Base-by-base conservation (phyloP, 768 basidiomycete genomes). In the Wakefieldia striispora region DNA sequence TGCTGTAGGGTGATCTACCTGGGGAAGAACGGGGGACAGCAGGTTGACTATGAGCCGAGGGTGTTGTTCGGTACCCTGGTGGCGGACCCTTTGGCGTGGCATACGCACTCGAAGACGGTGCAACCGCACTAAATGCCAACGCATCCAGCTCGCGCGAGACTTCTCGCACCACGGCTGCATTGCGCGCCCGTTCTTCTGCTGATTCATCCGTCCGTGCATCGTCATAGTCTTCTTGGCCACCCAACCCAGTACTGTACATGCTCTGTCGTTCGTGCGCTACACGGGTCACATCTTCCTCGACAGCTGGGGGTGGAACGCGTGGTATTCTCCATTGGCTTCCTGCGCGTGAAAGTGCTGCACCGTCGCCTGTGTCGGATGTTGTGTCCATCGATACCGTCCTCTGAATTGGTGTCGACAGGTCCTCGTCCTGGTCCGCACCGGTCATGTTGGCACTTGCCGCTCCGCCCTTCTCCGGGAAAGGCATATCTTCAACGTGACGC, bases 131-230 rank as follows among this genome's bases (percentile, higher is more conserved):
- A 53, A 74, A 76, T 49, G 71, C 74, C 16, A 88, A 66, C 17
- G 80, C 72, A 48, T 86, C 82, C 42, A 88, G 57, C 59, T 87
- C 88, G 12, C 79, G 76, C 12, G 77, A 77, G 1, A 90, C 75
- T 62, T 86, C 86, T 16, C 81, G 75, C 5, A 85, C 85, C 23
- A 83, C 86, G 16, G 86, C 87, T 1, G 79, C 81, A 55, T 84
- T 80, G 24, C 79, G 73, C n/a, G 72, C 73, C 3, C 64, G 69
- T 54, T 85, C 83, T 11, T 83, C 78, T 8, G 76, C 72, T 4
- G 47, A 51, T 48, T 61, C 59, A 6, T 51, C 55, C 12, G 50
- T 56, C n/a, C 35, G 43, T 19, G n/a, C 27, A 27, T 76, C 60
- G 0, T 75, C 58, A 0, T 57, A 52, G 0, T 75, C 58, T 4